A percentile compares a stretch with the other conserved stretches of the same genome.
These are phyloP conservation scores for Termitomyces sp. DNA, from an alignment of 768 basidiomycete genomes.

Conservation along the genomic window DNA sequence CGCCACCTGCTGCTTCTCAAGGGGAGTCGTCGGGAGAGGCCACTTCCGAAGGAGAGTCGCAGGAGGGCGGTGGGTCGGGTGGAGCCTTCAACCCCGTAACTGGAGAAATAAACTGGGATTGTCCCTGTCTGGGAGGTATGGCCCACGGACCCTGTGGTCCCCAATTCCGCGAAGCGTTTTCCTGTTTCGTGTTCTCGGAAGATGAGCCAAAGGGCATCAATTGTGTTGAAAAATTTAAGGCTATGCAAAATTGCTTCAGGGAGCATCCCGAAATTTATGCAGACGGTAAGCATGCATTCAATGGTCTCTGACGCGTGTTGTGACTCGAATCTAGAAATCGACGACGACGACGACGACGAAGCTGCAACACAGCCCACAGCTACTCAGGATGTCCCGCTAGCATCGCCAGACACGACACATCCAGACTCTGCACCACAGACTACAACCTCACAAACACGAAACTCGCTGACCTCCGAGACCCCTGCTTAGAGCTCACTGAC, in stretches of 20 bases:
- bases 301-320: constrained; percentile 5
- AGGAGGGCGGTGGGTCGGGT: constrained; percentile 16
- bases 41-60: constrained; percentile 6
- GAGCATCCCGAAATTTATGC: constrained; percentile 95
- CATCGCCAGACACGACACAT: background rate
- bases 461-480: background rate
- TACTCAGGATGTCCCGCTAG: constrained; percentile 8
- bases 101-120: constrained; percentile 99
- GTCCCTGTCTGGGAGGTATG: constrained; percentile 98
- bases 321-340: constrained; percentile 44
- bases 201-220: constrained; percentile 96
- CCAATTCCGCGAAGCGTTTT: constrained; percentile 93
- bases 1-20: background rate
- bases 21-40: background rate
- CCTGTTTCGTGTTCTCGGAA: constrained; percentile 93
- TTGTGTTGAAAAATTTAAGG: constrained; percentile 96
- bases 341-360: constrained; percentile 57
- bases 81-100: constrained; percentile 92
- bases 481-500: background rate
- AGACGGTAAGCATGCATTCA: constrained; percentile 56
- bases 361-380: constrained; percentile 7
- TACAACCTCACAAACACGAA: background rate
- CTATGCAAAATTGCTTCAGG: constrained; percentile 97
- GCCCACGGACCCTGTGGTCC: constrained; percentile 93
- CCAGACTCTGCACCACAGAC: constrained; percentile 1